A percentile compares a stretch with the other conserved stretches of the same genome.
phyloP scores from a whole-genome alignment of 306 rosid genomes.

The Fragaria nilgerrensis region DNA sequence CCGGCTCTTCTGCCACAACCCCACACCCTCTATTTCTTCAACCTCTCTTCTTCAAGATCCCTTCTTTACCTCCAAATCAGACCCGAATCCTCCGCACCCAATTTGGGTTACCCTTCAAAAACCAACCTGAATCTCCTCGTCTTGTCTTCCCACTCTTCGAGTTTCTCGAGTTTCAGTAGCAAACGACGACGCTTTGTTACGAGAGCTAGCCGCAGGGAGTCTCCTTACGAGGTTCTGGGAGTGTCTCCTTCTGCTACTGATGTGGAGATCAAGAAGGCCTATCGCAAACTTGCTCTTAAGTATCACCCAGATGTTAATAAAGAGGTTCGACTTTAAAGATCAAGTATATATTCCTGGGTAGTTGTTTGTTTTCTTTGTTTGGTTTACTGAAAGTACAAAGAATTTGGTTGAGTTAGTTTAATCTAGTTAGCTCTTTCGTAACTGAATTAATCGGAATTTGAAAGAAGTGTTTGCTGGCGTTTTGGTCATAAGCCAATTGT shows the following conservation, averaged over 20 bases:
- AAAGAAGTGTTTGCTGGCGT: neutral
- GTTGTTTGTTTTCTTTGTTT: neutral
- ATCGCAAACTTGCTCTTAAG: constrained; percentile 93
- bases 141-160: neutral
- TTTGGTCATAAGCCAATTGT: neutral
- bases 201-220: constrained; percentile 57
- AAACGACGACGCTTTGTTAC: constrained; percentile 20
- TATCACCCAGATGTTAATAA: constrained; percentile 96
- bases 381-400: neutral
- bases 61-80: constrained; percentile 34
- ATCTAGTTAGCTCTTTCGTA: neutral
- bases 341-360: neutral
- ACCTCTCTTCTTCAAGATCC: constrained; percentile 30
- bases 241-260: constrained; percentile 72
- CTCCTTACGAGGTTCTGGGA: constrained; percentile 82
- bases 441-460: neutral
- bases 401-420: neutral
- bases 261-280: constrained; percentile 77
- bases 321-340: constrained; percentile 39
- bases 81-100: constrained; percentile 32
- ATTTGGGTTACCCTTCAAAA: constrained; percentile 15
- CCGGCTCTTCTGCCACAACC: constrained; percentile 27
- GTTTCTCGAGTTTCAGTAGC: constrained; percentile 25
- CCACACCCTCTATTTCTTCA: constrained; percentile 18
- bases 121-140: constrained; percentile 10